Evolutionary conservation across 2,329 filamentous ascomycete genomes (phyloP).

Genomic region (Microsporum audouinii): DNA sequence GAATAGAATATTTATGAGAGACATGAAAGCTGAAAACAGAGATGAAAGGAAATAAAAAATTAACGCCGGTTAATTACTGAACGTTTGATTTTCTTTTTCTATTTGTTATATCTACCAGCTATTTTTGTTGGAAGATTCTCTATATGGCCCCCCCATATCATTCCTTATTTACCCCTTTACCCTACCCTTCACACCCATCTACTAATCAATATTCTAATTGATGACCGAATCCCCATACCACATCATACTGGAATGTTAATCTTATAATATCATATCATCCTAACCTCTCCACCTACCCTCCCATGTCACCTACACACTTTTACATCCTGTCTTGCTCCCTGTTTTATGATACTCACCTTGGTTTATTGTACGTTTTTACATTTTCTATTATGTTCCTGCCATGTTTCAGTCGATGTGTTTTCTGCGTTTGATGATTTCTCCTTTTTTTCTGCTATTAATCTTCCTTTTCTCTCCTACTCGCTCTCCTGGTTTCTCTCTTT

Average conservation of each 20-base stretch:
- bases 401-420: neutral
- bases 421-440: neutral
- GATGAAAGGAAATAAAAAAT: neutral
- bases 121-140: neutral
- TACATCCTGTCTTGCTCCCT: neutral
- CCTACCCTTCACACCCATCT: neutral
- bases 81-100: neutral
- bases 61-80: neutral
- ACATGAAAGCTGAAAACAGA: neutral
- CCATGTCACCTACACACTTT: neutral
- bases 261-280: neutral
- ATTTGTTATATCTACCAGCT: neutral
- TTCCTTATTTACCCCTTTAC: neutral
- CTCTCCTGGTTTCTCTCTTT: neutral
- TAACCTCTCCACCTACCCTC: neutral
- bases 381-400: neutral
- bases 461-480: neutral
- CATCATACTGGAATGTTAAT: neutral
- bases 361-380: neutral
- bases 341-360: slow-evolving; percentile 1
- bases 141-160: neutral
- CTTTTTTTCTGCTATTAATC: neutral
- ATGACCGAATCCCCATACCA: neutral
- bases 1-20: neutral
- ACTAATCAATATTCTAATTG: neutral